Evolutionary conservation across 352 stramenopile species (phyloP).

Genomic region (Aphanomyces stellatus): DNA sequence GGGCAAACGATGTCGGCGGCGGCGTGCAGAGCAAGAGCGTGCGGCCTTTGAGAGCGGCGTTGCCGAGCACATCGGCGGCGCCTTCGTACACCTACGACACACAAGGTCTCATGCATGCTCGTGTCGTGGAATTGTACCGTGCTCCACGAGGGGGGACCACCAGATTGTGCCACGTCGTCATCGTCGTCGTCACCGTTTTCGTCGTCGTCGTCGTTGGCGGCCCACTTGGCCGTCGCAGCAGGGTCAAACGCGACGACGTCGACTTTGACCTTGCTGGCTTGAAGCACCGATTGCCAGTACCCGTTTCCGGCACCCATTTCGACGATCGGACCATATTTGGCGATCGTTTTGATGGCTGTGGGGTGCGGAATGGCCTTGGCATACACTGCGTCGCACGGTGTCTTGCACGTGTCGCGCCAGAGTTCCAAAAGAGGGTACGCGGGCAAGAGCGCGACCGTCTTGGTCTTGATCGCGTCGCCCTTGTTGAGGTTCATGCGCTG

Average conservation of each 20-base stretch:
- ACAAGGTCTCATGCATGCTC: slow-evolving; percentile 11
- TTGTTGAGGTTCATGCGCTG: slow-evolving; percentile 59
- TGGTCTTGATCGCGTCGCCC: slow-evolving; percentile 33
- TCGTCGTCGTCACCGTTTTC: slow-evolving; percentile 26
- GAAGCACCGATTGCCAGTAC: slow-evolving; percentile 20
- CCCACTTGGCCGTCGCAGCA: slow-evolving; percentile 18
- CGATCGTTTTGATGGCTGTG: slow-evolving; percentile 38
- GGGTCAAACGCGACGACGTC: slow-evolving; percentile 21
- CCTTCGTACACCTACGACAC: slow-evolving; percentile 41
- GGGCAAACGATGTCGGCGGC: slow-evolving; percentile 51
- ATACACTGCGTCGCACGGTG: slow-evolving; percentile 70
- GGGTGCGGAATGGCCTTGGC: slow-evolving; percentile 56
- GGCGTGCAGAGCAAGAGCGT: slow-evolving; percentile 68
- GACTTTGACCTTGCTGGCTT: neutral
- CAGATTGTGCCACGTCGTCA: neutral
- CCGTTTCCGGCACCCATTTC: slow-evolving; percentile 18
- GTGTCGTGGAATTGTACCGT: neutral
- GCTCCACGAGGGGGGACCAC: neutral
- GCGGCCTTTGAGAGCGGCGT: slow-evolving; percentile 29
- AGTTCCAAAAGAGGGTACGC: slow-evolving; percentile 53
- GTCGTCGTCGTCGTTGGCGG: slow-evolving; percentile 5
- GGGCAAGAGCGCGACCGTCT: slow-evolving; percentile 32
- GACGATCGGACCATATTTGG: slow-evolving; percentile 36
- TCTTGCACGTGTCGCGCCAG: slow-evolving; percentile 70
- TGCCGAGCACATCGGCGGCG: slow-evolving; percentile 44